These are phyloP conservation scores for Aurinia saxatilis DNA, from an alignment of 345 rosid genomes.

Conservation along the genomic window DNA sequence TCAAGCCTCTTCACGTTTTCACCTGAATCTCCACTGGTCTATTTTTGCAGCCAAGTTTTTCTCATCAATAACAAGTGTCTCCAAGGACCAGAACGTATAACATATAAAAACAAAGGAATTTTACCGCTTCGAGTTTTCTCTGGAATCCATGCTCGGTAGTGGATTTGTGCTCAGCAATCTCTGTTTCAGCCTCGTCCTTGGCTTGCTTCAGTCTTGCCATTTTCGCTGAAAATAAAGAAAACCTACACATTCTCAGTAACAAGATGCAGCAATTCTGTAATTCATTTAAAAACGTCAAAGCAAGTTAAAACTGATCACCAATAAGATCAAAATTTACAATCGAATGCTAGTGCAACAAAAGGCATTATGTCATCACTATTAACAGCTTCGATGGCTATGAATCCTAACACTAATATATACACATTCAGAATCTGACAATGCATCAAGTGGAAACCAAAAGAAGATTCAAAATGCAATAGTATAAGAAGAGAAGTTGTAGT, in stretches of 20 bases:
- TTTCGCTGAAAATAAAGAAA: constrained; percentile 42
- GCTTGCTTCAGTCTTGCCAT: constrained; percentile 77
- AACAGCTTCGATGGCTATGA: neutral
- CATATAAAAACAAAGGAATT: neutral
- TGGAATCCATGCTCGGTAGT: constrained; percentile 65
- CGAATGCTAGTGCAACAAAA: neutral
- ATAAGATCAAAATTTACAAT: neutral
- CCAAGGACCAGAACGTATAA: neutral
- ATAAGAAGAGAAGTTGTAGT: neutral
- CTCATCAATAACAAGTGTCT: constrained; percentile 7
- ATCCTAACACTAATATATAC: too few species aligned
- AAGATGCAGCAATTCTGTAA: neutral
- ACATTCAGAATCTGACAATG: neutral
- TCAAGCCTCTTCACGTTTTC: constrained; percentile 86
- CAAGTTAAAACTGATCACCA: neutral
- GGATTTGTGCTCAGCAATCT: constrained; percentile 56
- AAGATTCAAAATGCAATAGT: too few species aligned
- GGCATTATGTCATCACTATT: neutral
- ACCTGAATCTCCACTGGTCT: constrained; percentile 88
- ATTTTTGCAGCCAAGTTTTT: constrained; percentile 10
- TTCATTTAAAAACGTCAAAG: too few species aligned
- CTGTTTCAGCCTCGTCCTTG: constrained; percentile 80
- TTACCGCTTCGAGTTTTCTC: constrained; percentile 62
- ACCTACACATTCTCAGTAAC: neutral
- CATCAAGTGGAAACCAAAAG: neutral